A percentile compares a stretch with the other conserved stretches of the same genome.
Conservation (phyloP, 768 basidiomycete genomes). For the Collybia sp. region DNA sequence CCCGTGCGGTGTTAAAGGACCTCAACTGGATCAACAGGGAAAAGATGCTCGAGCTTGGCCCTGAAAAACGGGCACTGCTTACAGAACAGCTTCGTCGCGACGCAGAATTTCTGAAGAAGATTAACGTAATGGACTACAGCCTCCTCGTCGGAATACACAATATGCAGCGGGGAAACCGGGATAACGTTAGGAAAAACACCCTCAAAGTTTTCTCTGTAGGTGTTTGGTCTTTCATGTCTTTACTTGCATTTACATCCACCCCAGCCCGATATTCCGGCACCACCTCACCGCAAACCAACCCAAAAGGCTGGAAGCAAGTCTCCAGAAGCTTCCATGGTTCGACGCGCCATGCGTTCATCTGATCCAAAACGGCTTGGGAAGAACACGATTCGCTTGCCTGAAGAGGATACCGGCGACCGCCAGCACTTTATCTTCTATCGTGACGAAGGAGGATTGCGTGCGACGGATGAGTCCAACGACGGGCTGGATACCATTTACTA, state of each 20-base stretch:
- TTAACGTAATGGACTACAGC: constrained; percentile 96
- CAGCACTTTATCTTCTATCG: constrained; percentile 91
- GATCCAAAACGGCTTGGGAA: constrained; percentile 67
- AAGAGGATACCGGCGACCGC: constrained; percentile 59
- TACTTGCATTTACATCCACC: constrained; percentile 4
- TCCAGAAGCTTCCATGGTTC: constrained; percentile 79
- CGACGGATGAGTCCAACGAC: constrained; percentile 83
- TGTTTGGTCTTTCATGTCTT: constrained; percentile 9
- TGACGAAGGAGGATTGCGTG: constrained; percentile 90
- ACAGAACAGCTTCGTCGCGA: constrained; percentile 90
- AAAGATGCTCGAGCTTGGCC: constrained; percentile 83
- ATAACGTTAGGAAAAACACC: constrained; percentile 87
- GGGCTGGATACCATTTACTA: constrained; percentile 82
- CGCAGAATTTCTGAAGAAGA: constrained; percentile 73
- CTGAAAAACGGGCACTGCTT: constrained; percentile 88
- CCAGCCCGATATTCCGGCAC: constrained; percentile 64
- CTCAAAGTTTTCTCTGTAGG: constrained; percentile 89
- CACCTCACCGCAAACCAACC: constrained; percentile 52
- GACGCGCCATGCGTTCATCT: constrained; percentile 79
- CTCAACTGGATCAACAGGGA: constrained; percentile 90
- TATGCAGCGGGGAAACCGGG: constrained; percentile 84
- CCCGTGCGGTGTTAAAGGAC: constrained; percentile 90
- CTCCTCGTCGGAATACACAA: constrained; percentile 93
- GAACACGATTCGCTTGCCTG: constrained; percentile 34
- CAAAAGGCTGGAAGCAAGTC: constrained; percentile 43